Conservation (phyloP, 495 filamentous ascomycete genomes). For the Penicillium canescens region DNA sequence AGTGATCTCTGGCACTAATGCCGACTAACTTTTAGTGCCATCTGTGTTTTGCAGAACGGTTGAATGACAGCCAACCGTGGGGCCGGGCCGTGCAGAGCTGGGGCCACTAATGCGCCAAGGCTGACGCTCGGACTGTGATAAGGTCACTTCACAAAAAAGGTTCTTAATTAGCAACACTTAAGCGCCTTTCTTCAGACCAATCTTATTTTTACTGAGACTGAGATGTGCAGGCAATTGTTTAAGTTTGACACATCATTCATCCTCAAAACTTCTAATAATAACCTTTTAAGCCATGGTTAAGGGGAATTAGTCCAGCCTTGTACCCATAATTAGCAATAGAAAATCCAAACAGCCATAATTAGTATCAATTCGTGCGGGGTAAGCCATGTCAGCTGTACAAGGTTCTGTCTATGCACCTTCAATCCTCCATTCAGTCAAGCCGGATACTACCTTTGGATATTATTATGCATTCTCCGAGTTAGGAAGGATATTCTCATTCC, state of each 20-base stretch:
- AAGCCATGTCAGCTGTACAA: too few species aligned
- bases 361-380: conserved; percentile 4
- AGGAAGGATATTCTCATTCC: neutral
- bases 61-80: conserved; percentile 18
- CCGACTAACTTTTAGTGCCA: neutral
- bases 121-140: conserved; percentile 7
- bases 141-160: neutral
- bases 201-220: neutral
- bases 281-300: conserved; percentile 1
- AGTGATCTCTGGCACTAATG: conserved; percentile 2
- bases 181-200: neutral
- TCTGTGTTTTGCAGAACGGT: conserved; percentile 21
- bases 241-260: neutral
- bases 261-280: conserved; percentile 6
- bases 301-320: neutral
- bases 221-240: neutral
- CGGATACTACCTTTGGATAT: neutral
- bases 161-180: conserved; percentile 8
- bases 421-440: neutral
- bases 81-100: neutral
- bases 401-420: too few species aligned
- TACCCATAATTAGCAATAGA: conserved; percentile 1
- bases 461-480: neutral
- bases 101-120: neutral
- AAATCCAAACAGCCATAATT: neutral